These are phyloP conservation scores for Cytospora leucostoma DNA, from an alignment of 2,329 filamentous ascomycete genomes.

Conservation along the genomic window DNA sequence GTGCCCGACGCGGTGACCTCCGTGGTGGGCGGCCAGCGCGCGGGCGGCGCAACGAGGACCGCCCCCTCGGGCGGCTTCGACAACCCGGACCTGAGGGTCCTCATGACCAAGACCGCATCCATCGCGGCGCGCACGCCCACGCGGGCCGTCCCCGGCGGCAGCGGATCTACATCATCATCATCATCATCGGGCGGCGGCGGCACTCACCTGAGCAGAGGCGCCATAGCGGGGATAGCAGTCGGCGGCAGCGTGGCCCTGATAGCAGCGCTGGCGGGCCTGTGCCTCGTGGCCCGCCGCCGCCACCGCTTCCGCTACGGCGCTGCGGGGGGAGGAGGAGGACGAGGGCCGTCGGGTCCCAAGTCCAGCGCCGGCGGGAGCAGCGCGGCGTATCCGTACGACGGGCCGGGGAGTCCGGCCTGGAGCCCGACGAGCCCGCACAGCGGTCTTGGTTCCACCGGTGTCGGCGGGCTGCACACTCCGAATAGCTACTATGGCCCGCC, in stretches of 20 bases:
- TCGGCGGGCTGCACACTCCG: not conserved
- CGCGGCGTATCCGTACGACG: conserved; percentile 1
- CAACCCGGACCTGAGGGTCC: conserved; percentile 51
- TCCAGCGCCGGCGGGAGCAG: conserved; percentile 14
- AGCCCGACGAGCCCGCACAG: conserved; percentile 12
- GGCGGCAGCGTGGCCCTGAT: conserved; percentile 39
- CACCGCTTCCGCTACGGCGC: conserved; percentile 11
- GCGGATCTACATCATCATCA: conserved; percentile 15
- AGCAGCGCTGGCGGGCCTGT: conserved; percentile 33
- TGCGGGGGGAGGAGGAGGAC: not conserved
- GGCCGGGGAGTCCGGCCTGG: conserved; percentile 9
- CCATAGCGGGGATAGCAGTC: conserved; percentile 48
- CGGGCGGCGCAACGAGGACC: conserved; percentile 56
- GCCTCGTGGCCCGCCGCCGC: conserved; percentile 37
- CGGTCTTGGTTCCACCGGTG: not conserved
- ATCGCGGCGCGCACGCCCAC: conserved; percentile 53
- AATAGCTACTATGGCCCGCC: conserved; percentile 10
- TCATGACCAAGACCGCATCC: conserved; percentile 53
- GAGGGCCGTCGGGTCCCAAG: conserved; percentile 8
- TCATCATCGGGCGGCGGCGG: conserved; percentile 14
- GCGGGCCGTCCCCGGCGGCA: conserved; percentile 39
- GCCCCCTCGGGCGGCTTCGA: conserved; percentile 53
- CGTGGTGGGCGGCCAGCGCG: conserved; percentile 51
- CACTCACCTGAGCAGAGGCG: conserved; percentile 39
- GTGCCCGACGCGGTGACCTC: conserved; percentile 54